These are phyloP conservation scores for Fusarium temperatum DNA, from an alignment of 2,329 filamentous ascomycete genomes.

Conservation along the genomic window DNA sequence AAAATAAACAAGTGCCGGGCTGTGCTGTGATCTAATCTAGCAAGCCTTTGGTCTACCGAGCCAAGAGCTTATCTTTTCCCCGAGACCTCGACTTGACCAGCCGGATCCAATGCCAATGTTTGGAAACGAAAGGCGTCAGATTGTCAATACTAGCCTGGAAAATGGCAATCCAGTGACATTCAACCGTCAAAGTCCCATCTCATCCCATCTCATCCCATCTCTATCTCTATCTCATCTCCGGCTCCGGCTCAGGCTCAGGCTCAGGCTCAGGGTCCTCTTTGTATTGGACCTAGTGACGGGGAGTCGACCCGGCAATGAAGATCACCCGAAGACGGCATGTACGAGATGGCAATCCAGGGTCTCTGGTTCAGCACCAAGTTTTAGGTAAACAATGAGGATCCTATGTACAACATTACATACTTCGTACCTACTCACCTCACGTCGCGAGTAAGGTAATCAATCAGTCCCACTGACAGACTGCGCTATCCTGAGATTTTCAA, in stretches of 20 bases:
- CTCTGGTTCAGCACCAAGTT: neutral
- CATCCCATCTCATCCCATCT: neutral
- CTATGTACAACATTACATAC: neutral
- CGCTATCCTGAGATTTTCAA: conserved; percentile 21
- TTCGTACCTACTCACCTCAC: neutral
- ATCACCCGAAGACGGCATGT: conserved; percentile 22
- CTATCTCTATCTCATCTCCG: conserved; percentile 13
- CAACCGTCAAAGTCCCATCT: conserved; percentile 11
- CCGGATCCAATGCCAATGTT: neutral
- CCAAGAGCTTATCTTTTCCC: conserved; percentile 6
- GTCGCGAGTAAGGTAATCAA: conserved; percentile 19
- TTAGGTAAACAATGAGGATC: neutral
- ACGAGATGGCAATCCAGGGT: conserved; percentile 4
- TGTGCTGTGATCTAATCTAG: neutral
- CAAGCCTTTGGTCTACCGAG: neutral
- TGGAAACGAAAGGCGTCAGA: neutral
- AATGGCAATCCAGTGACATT: neutral
- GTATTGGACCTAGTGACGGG: conserved; percentile 3
- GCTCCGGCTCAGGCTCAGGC: neutral
- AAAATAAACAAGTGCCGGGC: neutral
- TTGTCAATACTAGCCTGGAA: neutral
- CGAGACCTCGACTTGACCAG: conserved; percentile 1
- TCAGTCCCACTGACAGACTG: conserved; percentile 6
- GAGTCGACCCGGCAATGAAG: conserved; percentile 23
- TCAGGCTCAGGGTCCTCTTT: neutral